Evolutionary conservation across 2,329 filamentous ascomycete species (phyloP).

Genomic region (Colletotrichum zoysiae): DNA sequence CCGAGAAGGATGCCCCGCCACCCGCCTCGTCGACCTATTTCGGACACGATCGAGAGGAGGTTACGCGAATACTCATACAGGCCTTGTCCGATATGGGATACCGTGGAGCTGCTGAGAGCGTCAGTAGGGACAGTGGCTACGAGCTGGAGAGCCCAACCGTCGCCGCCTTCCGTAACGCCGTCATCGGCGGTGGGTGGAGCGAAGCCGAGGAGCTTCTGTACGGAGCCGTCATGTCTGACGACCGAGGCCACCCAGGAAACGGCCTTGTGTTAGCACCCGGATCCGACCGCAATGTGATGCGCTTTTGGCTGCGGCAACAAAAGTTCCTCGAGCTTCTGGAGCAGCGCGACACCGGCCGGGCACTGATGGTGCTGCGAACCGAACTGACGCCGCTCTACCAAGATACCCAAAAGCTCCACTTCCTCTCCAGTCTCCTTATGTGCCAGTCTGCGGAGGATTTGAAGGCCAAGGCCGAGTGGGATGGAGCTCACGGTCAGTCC

Average conservation of each 20-base stretch:
- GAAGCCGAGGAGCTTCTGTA: constrained; percentile 87
- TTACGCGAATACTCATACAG: constrained; percentile 93
- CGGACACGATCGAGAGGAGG: constrained; percentile 91
- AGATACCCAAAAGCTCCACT: constrained; percentile 81
- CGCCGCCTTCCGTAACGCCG: constrained; percentile 84
- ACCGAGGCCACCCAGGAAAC: constrained; percentile 54
- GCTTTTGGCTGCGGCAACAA: constrained; percentile 90
- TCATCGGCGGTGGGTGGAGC: constrained; percentile 84
- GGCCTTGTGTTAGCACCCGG: constrained; percentile 81
- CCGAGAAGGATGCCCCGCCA: constrained; percentile 48
- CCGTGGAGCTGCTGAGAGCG: constrained; percentile 76
- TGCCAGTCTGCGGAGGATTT: constrained; percentile 83
- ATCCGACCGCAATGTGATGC: constrained; percentile 83
- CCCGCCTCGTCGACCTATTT: constrained; percentile 67
- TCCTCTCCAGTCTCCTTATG: constrained; percentile 92
- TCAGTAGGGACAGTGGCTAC: constrained; percentile 87
- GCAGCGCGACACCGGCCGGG: constrained; percentile 76
- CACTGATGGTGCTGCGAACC: constrained; percentile 84
- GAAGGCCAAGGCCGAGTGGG: constrained; percentile 83
- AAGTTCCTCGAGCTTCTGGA: constrained; percentile 95
- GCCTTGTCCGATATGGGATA: constrained; percentile 92
- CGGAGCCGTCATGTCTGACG: constrained; percentile 56
- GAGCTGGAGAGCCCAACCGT: constrained; percentile 89
- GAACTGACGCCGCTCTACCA: constrained; percentile 90
- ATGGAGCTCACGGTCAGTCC: constrained; percentile 82